Base-by-base conservation (phyloP, 2,329 filamentous ascomycete species). In the Intubia oerlemansii region DNA sequence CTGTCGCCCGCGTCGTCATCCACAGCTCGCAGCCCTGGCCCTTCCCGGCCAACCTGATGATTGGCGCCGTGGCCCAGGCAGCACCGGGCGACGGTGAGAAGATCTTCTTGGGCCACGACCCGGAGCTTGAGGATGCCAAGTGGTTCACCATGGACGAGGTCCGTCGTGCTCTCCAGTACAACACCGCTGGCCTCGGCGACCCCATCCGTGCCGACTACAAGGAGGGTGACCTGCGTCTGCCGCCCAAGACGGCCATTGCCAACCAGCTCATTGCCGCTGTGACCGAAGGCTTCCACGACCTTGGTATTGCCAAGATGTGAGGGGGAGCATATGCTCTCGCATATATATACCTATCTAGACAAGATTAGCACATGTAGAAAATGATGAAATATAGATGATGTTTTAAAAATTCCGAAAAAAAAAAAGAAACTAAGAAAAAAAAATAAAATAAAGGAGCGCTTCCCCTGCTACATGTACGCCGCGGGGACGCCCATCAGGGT, bases 21-120 rank as follows among this genome's bases (percentile, higher is more conserved):
- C 79, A 90, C 48, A 79, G 72, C 25, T 78, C 76, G 12, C 80
- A 90, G 52, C 79, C 80, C 2, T 90, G 80, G 80, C 80, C 80
- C 3, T 88, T 81, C 45, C 80, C 80, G 1, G 70, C 77, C 0
- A 85, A 73, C 42, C 47, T 90, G 41, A 88, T 90, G 77, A 79
- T 90, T 39, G 80, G 63, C 4, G 84, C 84, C 2, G 72, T 98
- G 40, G 85, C 74, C 0, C 84, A 95, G 54, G 80, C 82, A 3
- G 55, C 78, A 13, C 76, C 79, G 0, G 66, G 62, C 7, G 52
- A 53, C 1, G 80, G 80, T 16, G 88, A 98, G 59, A 63, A 52
- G 18, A 82, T 98, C 29, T 65, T 71, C 42, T 54, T 98, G 4
- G 71, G 77, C 10, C 77, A 95, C 48, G 88, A 98, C 46, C 79